A percentile compares a stretch with the other conserved stretches of the same genome.
Conservation (phyloP, 2,329 filamentous ascomycete species). For the Apiospora kogelbergensis region DNA sequence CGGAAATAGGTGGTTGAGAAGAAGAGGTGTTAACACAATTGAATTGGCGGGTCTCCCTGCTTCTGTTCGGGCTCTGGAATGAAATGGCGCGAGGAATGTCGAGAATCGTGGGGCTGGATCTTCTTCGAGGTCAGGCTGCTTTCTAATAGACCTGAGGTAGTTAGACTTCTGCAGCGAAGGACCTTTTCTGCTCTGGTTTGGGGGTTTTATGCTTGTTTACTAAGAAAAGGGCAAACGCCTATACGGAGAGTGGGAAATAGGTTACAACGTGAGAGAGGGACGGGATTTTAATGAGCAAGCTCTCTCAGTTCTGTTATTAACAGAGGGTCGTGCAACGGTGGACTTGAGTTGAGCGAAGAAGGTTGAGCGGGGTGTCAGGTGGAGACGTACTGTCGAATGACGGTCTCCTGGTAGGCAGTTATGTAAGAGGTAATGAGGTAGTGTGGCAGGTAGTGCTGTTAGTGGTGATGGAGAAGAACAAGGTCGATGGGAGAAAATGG, state of each 20-base stretch:
- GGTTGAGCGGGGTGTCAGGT: conserved; percentile 12
- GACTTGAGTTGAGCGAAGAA: conserved; percentile 4
- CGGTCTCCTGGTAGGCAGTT: conserved; percentile 6
- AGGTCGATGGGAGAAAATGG: conserved; percentile 3
- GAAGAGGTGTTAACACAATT: conserved; percentile 6
- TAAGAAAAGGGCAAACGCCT: conserved; percentile 7
- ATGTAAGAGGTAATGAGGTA: conserved; percentile 10
- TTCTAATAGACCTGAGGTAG: neutral
- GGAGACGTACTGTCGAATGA: conserved; percentile 13
- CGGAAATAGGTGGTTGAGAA: conserved; percentile 8
- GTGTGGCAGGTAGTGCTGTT: conserved; percentile 8
- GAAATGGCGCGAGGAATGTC: conserved; percentile 12
- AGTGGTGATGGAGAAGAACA: conserved; percentile 6
- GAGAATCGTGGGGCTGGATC: conserved; percentile 9
- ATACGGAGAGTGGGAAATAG: conserved; percentile 5
- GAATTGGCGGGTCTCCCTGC: conserved; percentile 8
- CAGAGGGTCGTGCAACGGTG: conserved; percentile 12
- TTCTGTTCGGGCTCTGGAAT: conserved; percentile 1
- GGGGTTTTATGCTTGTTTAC: conserved; percentile 10
- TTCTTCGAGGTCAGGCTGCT: neutral
- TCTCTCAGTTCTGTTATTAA: conserved; percentile 7
- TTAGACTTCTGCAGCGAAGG: conserved; percentile 4
- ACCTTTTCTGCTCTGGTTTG: neutral
- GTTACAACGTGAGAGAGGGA: conserved; percentile 9
- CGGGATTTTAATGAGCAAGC: conserved; percentile 10